These are phyloP conservation scores for Sarocladiaceae sp. DNA, from an alignment of 2,329 filamentous ascomycete genomes.

Conservation along the genomic window DNA sequence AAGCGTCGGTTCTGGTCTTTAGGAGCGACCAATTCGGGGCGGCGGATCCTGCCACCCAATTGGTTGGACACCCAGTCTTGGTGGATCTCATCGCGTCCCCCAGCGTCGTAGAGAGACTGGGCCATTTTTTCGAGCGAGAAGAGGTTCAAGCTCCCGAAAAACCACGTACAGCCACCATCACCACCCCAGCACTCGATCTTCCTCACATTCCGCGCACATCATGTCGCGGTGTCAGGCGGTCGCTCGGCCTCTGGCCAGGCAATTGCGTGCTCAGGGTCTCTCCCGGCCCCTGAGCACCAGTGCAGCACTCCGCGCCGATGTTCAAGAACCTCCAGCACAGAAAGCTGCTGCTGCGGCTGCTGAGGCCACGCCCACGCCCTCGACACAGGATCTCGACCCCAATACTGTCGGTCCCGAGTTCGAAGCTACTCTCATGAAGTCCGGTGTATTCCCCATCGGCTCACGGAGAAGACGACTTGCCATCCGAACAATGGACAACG, in stretches of 20 bases:
- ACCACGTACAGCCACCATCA: conserved; percentile 10
- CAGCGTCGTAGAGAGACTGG: background rate
- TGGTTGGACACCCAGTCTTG: conserved; percentile 3
- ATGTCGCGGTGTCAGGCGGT: conserved; percentile 58
- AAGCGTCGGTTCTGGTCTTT: background rate
- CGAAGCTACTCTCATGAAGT: conserved; percentile 61
- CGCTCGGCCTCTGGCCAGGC: conserved; percentile 49
- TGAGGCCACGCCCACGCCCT: conserved; percentile 16
- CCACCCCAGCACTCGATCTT: conserved; percentile 3
- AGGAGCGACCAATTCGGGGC: background rate
- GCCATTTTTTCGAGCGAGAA: conserved; percentile 7
- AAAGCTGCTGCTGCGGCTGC: background rate
- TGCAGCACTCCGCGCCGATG: conserved; percentile 24
- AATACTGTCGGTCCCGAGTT: conserved; percentile 53
- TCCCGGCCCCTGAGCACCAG: conserved; percentile 29
- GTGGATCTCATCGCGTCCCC: background rate
- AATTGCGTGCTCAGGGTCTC: conserved; percentile 35
- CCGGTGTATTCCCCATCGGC: conserved; percentile 67
- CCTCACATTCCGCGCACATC: conserved; percentile 15
- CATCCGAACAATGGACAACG: conserved; percentile 53
- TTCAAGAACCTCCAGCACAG: conserved; percentile 14
- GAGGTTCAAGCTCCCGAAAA: background rate
- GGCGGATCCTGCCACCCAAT: conserved; percentile 3
- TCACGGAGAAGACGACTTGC: conserved; percentile 78
- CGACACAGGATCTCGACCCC: conserved; percentile 52